Conservation (phyloP, 371 early-diverging fungal genomes). For the Actinomucor elegans region DNA sequence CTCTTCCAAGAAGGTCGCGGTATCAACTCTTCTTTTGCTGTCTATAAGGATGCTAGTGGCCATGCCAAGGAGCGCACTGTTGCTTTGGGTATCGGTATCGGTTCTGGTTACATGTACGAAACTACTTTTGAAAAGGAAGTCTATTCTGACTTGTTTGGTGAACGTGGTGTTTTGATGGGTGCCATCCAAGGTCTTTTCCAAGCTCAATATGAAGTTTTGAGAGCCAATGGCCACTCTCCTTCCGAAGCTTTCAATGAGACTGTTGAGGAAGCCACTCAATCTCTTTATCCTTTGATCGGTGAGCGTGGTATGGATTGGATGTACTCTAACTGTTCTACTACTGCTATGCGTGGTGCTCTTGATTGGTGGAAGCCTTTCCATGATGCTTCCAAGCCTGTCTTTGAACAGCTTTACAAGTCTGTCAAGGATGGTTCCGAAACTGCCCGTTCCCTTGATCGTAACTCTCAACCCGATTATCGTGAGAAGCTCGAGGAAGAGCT, state of each 20-base stretch:
- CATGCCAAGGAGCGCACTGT: slow-evolving; percentile 91
- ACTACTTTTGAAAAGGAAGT: slow-evolving; percentile 97
- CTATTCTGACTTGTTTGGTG: slow-evolving; percentile 95
- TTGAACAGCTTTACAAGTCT: slow-evolving; percentile 85
- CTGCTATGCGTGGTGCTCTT: slow-evolving; percentile 94
- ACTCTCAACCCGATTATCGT: slow-evolving; percentile 90
- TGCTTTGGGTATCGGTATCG: slow-evolving; percentile 93
- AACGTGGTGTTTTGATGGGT: slow-evolving; percentile 98
- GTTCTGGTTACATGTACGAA: slow-evolving; percentile 96
- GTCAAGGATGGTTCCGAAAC: slow-evolving; percentile 92
- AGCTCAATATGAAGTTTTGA: slow-evolving; percentile 96
- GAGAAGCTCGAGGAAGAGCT: slow-evolving; percentile 90
- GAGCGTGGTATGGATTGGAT: slow-evolving; percentile 98
- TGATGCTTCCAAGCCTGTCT: slow-evolving; percentile 91
- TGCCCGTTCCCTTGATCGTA: slow-evolving; percentile 84
- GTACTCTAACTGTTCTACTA: slow-evolving; percentile 95
- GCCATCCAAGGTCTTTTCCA: slow-evolving; percentile 96
- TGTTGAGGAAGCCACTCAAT: slow-evolving; percentile 98
- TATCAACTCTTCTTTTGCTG: slow-evolving; percentile 96
- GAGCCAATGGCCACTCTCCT: slow-evolving; percentile 92
- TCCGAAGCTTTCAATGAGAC: slow-evolving; percentile 99
- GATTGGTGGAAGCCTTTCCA: slow-evolving; percentile 97
- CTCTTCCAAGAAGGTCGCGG: slow-evolving; percentile 96
- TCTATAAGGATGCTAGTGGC: slow-evolving; percentile 92
- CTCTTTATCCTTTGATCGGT: slow-evolving; percentile 94